phyloP scores from a whole-genome alignment of 2,329 filamentous ascomycete genomes.

The Stagonosporopsis vannaccii region DNA sequence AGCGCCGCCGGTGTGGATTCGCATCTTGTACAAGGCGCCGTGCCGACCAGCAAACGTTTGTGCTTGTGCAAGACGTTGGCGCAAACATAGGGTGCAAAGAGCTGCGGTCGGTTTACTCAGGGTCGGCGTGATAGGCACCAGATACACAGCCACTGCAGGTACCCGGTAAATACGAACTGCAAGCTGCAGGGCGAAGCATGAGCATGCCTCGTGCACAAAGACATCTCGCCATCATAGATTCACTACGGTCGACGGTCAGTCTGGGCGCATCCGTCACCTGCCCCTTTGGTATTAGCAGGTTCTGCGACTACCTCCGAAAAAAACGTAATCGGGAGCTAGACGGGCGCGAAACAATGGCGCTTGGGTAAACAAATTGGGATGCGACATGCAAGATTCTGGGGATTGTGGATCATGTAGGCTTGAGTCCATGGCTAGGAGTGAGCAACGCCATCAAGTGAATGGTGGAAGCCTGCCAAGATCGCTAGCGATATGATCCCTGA shows the following conservation, averaged over 20 bases:
- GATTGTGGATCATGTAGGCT: not conserved
- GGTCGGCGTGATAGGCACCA: conserved; percentile 1
- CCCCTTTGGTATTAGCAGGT: conserved; percentile 19
- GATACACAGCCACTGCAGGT: conserved; percentile 24
- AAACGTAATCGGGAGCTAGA: conserved; percentile 6
- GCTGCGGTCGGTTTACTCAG: not conserved
- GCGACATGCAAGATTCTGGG: not conserved
- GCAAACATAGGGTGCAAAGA: not conserved
- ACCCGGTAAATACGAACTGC: conserved; percentile 22
- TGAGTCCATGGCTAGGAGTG: not conserved
- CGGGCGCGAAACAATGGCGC: conserved; percentile 3
- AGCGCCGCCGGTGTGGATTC: not conserved
- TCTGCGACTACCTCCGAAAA: not conserved
- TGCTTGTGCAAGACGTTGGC: not conserved
- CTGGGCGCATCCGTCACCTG: conserved; percentile 26
- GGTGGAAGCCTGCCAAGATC: conserved; percentile 1
- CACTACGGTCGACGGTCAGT: conserved; percentile 17
- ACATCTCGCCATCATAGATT: conserved; percentile 9
- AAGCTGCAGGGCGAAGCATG: conserved; percentile 14
- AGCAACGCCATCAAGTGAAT: not conserved
- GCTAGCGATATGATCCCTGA: conserved; percentile 2
- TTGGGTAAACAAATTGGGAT: conserved; percentile 9
- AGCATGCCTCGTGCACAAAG: conserved; percentile 5
- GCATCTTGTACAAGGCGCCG: not conserved
- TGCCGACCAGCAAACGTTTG: not conserved